Evolutionary conservation across 108 stramenopile species (phyloP).

Genomic region (Nitzschia sp.): DNA sequence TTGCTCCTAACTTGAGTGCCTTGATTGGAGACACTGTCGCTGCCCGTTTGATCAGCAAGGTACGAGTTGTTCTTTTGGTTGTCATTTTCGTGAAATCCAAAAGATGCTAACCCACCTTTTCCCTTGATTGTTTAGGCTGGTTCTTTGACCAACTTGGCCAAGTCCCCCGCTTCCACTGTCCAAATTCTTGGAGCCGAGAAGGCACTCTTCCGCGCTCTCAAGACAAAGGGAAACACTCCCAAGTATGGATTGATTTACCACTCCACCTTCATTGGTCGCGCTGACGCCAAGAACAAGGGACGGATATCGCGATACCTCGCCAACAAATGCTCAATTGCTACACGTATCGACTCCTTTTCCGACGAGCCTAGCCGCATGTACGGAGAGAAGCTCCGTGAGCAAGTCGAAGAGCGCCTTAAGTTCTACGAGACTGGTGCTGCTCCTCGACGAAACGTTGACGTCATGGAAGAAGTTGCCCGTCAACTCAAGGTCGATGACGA

Average conservation of each 20-base stretch:
- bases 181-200: slow-evolving; percentile 99
- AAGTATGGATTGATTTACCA: slow-evolving; percentile 99
- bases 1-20: slow-evolving; percentile 96
- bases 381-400: slow-evolving; percentile 96
- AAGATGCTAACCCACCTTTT: not conserved
- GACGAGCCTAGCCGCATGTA: slow-evolving; percentile 91
- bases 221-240: slow-evolving; percentile 99
- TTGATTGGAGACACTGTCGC: slow-evolving; percentile 99
- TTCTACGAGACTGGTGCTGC: slow-evolving; percentile 98
- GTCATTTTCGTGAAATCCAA: not conserved
- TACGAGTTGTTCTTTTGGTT: slow-evolving; percentile 32
- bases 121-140: slow-evolving; percentile 67
- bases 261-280: slow-evolving; percentile 98
- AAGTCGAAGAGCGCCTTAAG: slow-evolving; percentile 98
- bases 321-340: slow-evolving; percentile 99
- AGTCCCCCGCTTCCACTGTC: slow-evolving; percentile 98
- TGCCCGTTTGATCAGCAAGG: slow-evolving; percentile 98
- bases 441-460: slow-evolving; percentile 97
- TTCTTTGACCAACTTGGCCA: slow-evolving; percentile 96
- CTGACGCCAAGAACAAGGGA: slow-evolving; percentile 99
- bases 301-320: slow-evolving; percentile 98
- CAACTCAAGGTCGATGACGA: slow-evolving; percentile 60
- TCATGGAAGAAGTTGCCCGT: slow-evolving; percentile 92
- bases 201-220: slow-evolving; percentile 99
- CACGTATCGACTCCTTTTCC: slow-evolving; percentile 96